Evolutionary conservation across 2,329 filamentous ascomycete genomes (phyloP).

Genomic region (Alternaria ventricosa): DNA sequence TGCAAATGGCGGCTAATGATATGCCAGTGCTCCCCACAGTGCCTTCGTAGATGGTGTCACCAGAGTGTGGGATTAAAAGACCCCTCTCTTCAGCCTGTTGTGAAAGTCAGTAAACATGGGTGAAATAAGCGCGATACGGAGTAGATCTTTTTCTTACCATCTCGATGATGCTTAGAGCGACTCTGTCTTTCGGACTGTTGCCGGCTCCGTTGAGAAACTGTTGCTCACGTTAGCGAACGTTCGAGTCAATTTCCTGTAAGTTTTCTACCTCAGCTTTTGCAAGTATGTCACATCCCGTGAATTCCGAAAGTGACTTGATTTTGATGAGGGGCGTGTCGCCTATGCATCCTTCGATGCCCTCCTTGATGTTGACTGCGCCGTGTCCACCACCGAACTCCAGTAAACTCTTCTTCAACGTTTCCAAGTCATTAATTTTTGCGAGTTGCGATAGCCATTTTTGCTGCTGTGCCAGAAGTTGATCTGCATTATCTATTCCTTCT

Average conservation of each 20-base stretch:
- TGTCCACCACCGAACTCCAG: slow-evolving; percentile 22
- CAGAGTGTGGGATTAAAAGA: slow-evolving; percentile 76
- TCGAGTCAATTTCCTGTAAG: not conserved
- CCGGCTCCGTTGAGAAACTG: slow-evolving; percentile 92
- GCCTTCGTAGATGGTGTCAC: slow-evolving; percentile 96
- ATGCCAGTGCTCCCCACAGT: slow-evolving; percentile 97
- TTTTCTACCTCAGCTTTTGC: slow-evolving; percentile 79
- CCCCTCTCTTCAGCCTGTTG: slow-evolving; percentile 76
- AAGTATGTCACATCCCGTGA: slow-evolving; percentile 86
- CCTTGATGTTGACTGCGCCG: slow-evolving; percentile 58
- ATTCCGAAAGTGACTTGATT: slow-evolving; percentile 83
- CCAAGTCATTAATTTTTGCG: slow-evolving; percentile 33
- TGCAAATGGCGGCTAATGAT: slow-evolving; percentile 85
- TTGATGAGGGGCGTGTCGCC: slow-evolving; percentile 90
- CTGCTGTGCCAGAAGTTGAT: slow-evolving; percentile 25
- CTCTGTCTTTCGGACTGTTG: slow-evolving; percentile 91
- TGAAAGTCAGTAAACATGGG: slow-evolving; percentile 8
- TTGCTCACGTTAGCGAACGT: not conserved
- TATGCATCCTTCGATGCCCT: slow-evolving; percentile 90
- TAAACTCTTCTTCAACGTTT: slow-evolving; percentile 33
- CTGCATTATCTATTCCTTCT: slow-evolving; percentile 21
- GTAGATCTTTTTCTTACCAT: slow-evolving; percentile 49
- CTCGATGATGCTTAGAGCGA: slow-evolving; percentile 87
- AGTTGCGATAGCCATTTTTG: slow-evolving; percentile 27
- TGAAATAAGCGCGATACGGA: not conserved